These are phyloP conservation scores for Litsea cubeba DNA, from an alignment of 164 flowering plant genomes.

Conservation along the genomic window DNA sequence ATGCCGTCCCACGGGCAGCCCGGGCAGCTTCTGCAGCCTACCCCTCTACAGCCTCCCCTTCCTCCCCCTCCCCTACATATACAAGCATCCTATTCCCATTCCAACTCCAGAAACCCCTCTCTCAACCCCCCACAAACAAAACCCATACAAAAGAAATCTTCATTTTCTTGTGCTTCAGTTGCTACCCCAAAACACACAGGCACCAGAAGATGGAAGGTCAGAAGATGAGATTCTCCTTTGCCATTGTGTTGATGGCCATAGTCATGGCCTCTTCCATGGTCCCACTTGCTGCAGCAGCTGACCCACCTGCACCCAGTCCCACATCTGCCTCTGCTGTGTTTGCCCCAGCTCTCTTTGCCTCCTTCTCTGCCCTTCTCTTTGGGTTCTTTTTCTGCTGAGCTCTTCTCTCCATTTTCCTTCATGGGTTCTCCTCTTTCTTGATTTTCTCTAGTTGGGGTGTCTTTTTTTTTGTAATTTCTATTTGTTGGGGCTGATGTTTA, in stretches of 20 bases:
- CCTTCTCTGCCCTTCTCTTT: slow-evolving; percentile 1
- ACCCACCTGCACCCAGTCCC: slow-evolving; percentile 28
- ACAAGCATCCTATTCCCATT: too few species aligned
- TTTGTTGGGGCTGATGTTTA: background rate
- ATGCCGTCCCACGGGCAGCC: too few species aligned
- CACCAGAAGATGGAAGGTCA: slow-evolving; percentile 31
- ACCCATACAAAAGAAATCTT: background rate
- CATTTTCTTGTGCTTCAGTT: background rate
- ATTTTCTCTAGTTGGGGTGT: background rate
- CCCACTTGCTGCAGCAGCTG: slow-evolving; percentile 21
- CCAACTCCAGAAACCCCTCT: too few species aligned
- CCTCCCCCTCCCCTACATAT: too few species aligned
- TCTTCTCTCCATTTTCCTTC: background rate
- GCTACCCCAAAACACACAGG: background rate
- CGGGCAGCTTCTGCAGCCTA: too few species aligned
- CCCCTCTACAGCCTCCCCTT: too few species aligned
- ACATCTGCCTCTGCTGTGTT: slow-evolving; percentile 4
- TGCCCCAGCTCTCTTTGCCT: slow-evolving; percentile 2
- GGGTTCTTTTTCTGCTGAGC: slow-evolving; percentile 14
- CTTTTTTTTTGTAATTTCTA: too few species aligned
- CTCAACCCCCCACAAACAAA: too few species aligned
- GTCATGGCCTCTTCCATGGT: slow-evolving; percentile 30
- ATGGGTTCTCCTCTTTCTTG: background rate
- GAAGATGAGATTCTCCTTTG: slow-evolving; percentile 24
- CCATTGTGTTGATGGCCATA: slow-evolving; percentile 11